These are phyloP conservation scores for Candida oleophila DNA, from an alignment of 805 yeast species.

Conservation along the genomic window DNA sequence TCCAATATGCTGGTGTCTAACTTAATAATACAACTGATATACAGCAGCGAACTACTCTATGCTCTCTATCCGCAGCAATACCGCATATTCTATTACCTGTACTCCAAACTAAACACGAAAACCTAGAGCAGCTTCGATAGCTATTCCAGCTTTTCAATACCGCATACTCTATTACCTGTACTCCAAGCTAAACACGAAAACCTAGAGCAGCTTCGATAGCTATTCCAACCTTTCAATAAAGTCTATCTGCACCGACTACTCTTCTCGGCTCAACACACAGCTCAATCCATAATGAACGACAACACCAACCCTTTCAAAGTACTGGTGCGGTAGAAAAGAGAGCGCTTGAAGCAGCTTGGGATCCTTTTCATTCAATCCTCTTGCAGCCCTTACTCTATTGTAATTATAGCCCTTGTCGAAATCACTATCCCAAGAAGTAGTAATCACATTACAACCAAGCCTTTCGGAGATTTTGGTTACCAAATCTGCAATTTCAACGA, in stretches of 20 bases:
- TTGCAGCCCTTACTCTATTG: not conserved
- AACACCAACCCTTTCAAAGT: constrained; percentile 1
- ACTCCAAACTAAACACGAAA: too few species aligned
- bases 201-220: too few species aligned
- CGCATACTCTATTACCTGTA: too few species aligned
- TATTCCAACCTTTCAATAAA: not conserved
- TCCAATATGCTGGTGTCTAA: too few species aligned
- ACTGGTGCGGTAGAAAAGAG: not conserved
- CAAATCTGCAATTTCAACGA: constrained; percentile 11
- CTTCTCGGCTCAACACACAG: not conserved
- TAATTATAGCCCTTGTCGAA: constrained; percentile 31
- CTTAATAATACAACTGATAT: too few species aligned
- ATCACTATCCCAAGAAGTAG: constrained; percentile 24
- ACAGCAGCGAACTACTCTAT: too few species aligned
- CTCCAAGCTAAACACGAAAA: too few species aligned
- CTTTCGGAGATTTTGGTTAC: constrained; percentile 10
- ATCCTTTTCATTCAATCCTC: constrained; percentile 1
- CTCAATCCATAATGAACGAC: not conserved
- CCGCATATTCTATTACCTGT: too few species aligned
- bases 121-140: too few species aligned
- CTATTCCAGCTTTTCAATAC: too few species aligned
- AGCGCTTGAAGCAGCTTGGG: not conserved
- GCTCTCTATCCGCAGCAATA: too few species aligned
- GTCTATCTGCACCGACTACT: not conserved
- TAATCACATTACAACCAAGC: constrained; percentile 24